Evolutionary conservation across 2,329 filamentous ascomycete genomes (phyloP), one percentile per base, ranked within the genome.

Genomic region (Hymenoscyphus fructigenus): DNA sequence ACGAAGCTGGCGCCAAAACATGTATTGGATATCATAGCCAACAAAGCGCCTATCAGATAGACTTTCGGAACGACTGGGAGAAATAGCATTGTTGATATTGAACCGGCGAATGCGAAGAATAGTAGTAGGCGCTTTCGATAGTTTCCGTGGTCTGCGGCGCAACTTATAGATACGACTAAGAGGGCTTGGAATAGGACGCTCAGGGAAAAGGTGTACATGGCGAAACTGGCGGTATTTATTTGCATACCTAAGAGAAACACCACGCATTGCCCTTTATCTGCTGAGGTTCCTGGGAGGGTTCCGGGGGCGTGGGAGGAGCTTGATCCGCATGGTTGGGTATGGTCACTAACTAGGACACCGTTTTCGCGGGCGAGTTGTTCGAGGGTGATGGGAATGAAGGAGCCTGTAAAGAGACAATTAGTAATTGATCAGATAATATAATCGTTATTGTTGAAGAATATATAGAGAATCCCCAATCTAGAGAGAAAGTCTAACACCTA

Each of bases 151-250:
- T 99, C 95, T 64, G 95, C 95, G 7, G 94, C 93, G 63, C 92
- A 95, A 74, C 93, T 97, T 83, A 99, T 97, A 74, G 93, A 96
- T 68, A 99, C 92, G 55, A 99, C 96, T 34, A 98, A 80, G 32
- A 98, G 79, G 1, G 93, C 91, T 76, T 99, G 95, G 12, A 97
- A 78, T 23, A 97, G 78, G 1, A 99, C 95, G 75, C 92, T 96
- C 73, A 96, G 82, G 65, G 93, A 96, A 78, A 99, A 99, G 1
- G 93, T 97, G 79, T 98, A 98, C 92, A 98, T 96, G 76, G 93
- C 94, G 77, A 98, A 97, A 77, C 91, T 96, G 41, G 94, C 93
- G 0, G 94, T 97, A 78, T 98, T 98, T 79, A 99, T 89, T 73
- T 96, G 89, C 66, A 91, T 77, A 5, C 94, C 94, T 28, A 96